These are phyloP conservation scores for Conticribra weissflogii DNA, from an alignment of 108 stramenopile genomes.

Conservation along the genomic window DNA sequence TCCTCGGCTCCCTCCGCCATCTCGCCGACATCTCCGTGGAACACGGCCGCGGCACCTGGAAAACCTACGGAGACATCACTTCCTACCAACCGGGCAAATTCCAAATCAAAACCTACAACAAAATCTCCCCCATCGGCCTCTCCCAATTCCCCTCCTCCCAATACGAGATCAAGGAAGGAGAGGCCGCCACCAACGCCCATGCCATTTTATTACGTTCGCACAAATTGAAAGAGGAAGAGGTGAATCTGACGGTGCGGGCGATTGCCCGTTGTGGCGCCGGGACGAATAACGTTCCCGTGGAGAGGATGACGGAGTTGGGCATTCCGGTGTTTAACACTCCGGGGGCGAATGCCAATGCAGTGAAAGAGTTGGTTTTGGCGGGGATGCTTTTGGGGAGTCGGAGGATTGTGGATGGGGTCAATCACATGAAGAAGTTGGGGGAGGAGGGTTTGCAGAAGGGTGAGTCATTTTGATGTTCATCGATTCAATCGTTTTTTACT, in stretches of 20 bases:
- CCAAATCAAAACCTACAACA: conserved; percentile 93
- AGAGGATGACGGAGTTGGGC: conserved; percentile 92
- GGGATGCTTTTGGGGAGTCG: conserved; percentile 85
- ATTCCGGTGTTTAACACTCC: conserved; percentile 98
- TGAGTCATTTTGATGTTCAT: too few relatives aligned
- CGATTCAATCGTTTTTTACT: too few relatives aligned
- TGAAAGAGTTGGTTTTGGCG: conserved; percentile 92
- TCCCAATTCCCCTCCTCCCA: conserved; percentile 59
- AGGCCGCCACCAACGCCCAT: conserved; percentile 67
- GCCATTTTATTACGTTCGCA: conserved; percentile 89
- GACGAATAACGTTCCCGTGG: conserved; percentile 93
- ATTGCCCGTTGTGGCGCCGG: conserved; percentile 96
- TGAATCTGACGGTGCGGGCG: conserved; percentile 80
- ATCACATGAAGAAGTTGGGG: conserved; percentile 86
- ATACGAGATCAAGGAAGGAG: conserved; percentile 68
- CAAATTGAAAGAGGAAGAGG: conserved; percentile 88
- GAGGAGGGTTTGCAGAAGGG: conserved; percentile 78
- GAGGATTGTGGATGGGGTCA: conserved; percentile 86
- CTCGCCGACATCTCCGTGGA: conserved; percentile 74
- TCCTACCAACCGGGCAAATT: conserved; percentile 82
- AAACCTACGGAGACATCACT: conserved; percentile 76
- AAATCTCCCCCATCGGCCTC: conserved; percentile 87
- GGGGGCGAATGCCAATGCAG: conserved; percentile 95
- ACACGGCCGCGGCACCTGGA: conserved; percentile 81
- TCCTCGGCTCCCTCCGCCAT: conserved; percentile 8